phyloP scores from a whole-genome alignment of 345 rosid species.

The Brassica juncea region DNA sequence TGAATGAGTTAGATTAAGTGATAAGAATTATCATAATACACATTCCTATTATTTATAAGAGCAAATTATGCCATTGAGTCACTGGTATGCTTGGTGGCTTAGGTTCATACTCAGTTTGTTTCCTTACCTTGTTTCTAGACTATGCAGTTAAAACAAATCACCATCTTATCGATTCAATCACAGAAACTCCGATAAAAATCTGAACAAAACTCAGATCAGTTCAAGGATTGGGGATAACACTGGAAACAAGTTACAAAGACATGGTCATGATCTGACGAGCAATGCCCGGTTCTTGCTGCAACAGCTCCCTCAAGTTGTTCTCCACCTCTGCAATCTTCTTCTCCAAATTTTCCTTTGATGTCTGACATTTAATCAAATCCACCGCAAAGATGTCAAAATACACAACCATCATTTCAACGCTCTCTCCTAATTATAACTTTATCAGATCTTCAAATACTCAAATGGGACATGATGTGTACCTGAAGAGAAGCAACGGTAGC shows the following conservation, averaged over 20 bases:
- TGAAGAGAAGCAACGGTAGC: constrained; percentile 70
- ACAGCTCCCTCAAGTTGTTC: constrained; percentile 81
- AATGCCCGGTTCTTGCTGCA: constrained; percentile 90
- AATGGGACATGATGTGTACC: constrained; percentile 41
- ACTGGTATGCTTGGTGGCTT: too few relatives aligned
- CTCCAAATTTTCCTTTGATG: constrained; percentile 87
- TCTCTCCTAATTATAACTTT: neutral
- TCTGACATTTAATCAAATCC: constrained; percentile 42
- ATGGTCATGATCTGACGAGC: constrained; percentile 89
- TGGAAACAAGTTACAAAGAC: constrained; percentile 41
- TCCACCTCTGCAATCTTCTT: constrained; percentile 84
- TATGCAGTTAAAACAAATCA: neutral
- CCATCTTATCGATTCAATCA: neutral
- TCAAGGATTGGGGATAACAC: neutral
- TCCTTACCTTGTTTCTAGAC: too few relatives aligned
- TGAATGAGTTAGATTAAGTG: neutral
- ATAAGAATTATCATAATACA: neutral
- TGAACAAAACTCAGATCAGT: constrained; percentile 2
- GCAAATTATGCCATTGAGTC: neutral
- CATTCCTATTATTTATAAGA: neutral
- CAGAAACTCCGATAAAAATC: neutral
- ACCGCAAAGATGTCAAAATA: neutral
- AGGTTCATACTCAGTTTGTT: too few relatives aligned
- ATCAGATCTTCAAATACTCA: neutral
- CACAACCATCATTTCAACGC: neutral